Evolutionary conservation across 2,329 filamentous ascomycete genomes (phyloP).

Genomic region (Hymenoscyphus repandus): DNA sequence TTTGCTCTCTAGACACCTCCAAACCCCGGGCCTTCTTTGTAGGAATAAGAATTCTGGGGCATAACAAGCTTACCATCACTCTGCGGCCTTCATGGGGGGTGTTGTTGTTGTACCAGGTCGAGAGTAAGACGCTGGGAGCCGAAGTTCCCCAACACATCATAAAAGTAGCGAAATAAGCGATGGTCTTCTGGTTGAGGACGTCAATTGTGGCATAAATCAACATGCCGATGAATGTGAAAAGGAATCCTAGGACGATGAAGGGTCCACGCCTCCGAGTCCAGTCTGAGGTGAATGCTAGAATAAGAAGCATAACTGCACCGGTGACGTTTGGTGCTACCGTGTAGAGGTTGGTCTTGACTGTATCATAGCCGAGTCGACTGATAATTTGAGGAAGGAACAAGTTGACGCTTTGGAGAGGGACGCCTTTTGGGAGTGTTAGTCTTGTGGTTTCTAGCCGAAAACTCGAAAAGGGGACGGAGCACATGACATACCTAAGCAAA

Average conservation of each 20-base stretch:
- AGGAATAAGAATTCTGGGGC: too few relatives aligned
- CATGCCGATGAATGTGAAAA: conserved; percentile 71
- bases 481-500: conserved; percentile 41
- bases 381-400: conserved; percentile 54
- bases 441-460: too few relatives aligned
- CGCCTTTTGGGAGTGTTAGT: conserved; percentile 28
- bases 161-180: conserved; percentile 62
- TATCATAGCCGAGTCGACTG: conserved; percentile 41
- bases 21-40: too few relatives aligned
- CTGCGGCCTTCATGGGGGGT: conserved; percentile 58
- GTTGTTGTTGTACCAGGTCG: conserved; percentile 55
- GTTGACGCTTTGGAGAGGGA: conserved; percentile 50
- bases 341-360: conserved; percentile 67
- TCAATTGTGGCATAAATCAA: conserved; percentile 70
- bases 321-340: conserved; percentile 76
- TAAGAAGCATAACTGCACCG: conserved; percentile 65
- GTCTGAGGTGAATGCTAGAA: conserved; percentile 69
- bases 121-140: conserved; percentile 27
- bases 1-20: too few relatives aligned
- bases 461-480: too few relatives aligned
- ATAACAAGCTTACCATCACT: conserved; percentile 34
- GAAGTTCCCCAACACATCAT: conserved; percentile 54
- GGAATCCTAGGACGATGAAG: conserved; percentile 68
- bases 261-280: conserved; percentile 42
- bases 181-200: conserved; percentile 43